Evolutionary conservation across 2,329 filamentous ascomycete species (phyloP).

Genomic region (Trichoderma sp.): DNA sequence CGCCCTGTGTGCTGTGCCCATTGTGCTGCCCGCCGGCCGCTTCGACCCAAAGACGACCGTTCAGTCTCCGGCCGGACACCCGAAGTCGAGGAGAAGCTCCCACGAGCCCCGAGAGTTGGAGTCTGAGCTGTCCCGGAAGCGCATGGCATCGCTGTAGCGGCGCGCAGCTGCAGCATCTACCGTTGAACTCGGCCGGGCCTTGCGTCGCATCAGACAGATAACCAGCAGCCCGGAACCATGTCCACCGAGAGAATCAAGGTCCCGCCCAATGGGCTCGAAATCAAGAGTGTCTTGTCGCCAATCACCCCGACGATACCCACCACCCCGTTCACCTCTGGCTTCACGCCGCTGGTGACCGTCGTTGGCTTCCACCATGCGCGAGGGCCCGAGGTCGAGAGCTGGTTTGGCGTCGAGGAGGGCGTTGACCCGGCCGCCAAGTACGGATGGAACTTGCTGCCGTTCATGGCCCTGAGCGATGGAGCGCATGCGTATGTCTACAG

Average conservation of each 20-base stretch:
- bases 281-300: constrained; percentile 40
- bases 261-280: constrained; percentile 34
- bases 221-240: constrained; percentile 33
- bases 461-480: constrained; percentile 95
- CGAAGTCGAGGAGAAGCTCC: not conserved
- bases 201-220: constrained; percentile 6
- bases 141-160: constrained; percentile 33
- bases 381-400: constrained; percentile 90
- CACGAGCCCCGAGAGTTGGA: not conserved
- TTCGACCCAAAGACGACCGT: not conserved
- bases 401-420: constrained; percentile 77
- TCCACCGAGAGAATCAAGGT: constrained; percentile 36
- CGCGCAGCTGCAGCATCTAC: constrained; percentile 27
- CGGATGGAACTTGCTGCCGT: constrained; percentile 88
- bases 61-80: constrained; percentile 3
- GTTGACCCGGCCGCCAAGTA: constrained; percentile 79
- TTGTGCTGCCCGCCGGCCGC: constrained; percentile 7
- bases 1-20: not conserved
- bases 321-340: constrained; percentile 44
- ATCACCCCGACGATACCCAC: constrained; percentile 39
- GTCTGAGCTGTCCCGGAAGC: constrained; percentile 28
- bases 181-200: constrained; percentile 16
- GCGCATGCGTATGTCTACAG: constrained; percentile 75
- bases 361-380: constrained; percentile 83
- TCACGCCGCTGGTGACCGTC: constrained; percentile 72